A percentile compares a stretch with the other conserved stretches of the same genome.
phyloP scores from a whole-genome alignment of 208 protist species.

The Crithidia acanthocephali region DNA sequence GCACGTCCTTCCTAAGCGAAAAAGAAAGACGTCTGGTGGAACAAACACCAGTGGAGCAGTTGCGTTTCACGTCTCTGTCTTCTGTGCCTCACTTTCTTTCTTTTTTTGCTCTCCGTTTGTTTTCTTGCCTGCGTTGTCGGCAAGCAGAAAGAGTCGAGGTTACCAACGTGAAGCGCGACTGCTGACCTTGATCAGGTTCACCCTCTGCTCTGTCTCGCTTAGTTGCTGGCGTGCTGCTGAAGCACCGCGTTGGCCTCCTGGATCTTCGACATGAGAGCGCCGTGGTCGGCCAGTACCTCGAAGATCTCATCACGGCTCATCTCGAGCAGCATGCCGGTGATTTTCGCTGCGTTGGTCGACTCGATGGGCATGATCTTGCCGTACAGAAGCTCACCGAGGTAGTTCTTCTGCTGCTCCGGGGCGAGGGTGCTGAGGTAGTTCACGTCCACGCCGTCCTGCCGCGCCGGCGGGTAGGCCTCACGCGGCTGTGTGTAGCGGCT shows the following conservation, averaged over 20 bases:
- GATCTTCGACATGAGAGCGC: slow-evolving; percentile 59
- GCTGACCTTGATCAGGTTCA: no score
- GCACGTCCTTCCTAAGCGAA: no score
- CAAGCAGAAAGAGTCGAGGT: no score
- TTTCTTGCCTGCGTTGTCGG: no score
- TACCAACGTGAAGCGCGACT: no score
- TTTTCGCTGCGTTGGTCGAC: slow-evolving; percentile 63
- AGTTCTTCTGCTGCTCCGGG: slow-evolving; percentile 76
- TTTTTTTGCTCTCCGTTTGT: no score
- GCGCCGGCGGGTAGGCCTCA: slow-evolving; percentile 7
- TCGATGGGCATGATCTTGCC: slow-evolving; percentile 48
- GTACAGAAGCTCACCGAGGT: slow-evolving; percentile 77
- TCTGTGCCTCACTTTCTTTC: no score
- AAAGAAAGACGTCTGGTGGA: no score
- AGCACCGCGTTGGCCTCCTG: slow-evolving; percentile 69
- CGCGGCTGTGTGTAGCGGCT: slow-evolving; percentile 38
- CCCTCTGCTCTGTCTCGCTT: no score
- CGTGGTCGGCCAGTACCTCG: slow-evolving; percentile 48
- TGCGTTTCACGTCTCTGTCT: no score
- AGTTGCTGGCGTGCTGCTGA: slow-evolving; percentile 43
- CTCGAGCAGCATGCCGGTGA: slow-evolving; percentile 83
- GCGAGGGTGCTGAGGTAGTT: slow-evolving; percentile 56
- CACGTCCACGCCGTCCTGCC: slow-evolving; percentile 31
- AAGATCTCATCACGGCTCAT: slow-evolving; percentile 80
- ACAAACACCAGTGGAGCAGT: no score